Conservation (phyloP, 2,329 filamentous ascomycete genomes). For the Verruconis gallopava region DNA sequence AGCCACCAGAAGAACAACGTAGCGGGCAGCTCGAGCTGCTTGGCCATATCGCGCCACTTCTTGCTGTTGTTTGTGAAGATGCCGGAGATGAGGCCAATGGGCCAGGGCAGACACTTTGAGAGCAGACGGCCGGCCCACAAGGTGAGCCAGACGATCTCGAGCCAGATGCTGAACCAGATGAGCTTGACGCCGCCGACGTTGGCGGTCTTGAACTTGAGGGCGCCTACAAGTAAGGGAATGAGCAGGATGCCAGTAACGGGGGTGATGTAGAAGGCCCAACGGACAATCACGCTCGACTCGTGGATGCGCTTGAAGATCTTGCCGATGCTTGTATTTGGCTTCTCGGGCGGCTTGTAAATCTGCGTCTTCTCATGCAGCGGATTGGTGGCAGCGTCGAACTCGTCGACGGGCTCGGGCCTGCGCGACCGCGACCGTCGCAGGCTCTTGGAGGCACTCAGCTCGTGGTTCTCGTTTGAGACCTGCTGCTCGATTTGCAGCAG, state of each 20-base stretch:
- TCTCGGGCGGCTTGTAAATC: conserved; percentile 50
- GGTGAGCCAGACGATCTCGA: conserved; percentile 85
- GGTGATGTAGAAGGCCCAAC: conserved; percentile 59
- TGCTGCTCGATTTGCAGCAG: conserved; percentile 53
- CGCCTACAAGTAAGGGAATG: conserved; percentile 54
- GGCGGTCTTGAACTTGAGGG: conserved; percentile 43
- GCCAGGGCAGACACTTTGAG: conserved; percentile 50
- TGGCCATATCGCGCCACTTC: conserved; percentile 86
- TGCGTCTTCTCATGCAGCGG: conserved; percentile 55
- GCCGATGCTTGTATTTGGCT: conserved; percentile 48
- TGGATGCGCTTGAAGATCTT: conserved; percentile 53
- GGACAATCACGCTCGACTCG: conserved; percentile 50
- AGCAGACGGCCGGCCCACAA: conserved; percentile 66
- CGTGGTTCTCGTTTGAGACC: conserved; percentile 32
- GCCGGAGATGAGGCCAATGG: conserved; percentile 52
- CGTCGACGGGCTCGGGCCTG: conserved; percentile 46
- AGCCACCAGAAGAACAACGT: conserved; percentile 90
- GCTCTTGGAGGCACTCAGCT: conserved; percentile 27
- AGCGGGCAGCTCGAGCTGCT: conserved; percentile 69
- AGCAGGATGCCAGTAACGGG: conserved; percentile 52
- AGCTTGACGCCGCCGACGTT: conserved; percentile 63
- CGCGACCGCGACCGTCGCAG: conserved; percentile 40
- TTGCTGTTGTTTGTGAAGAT: conserved; percentile 76
- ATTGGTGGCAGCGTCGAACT: conserved; percentile 55
- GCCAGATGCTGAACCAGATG: conserved; percentile 90